These are phyloP conservation scores for Erythrophleum fordii DNA, from an alignment of 306 rosid species.

Conservation along the genomic window DNA sequence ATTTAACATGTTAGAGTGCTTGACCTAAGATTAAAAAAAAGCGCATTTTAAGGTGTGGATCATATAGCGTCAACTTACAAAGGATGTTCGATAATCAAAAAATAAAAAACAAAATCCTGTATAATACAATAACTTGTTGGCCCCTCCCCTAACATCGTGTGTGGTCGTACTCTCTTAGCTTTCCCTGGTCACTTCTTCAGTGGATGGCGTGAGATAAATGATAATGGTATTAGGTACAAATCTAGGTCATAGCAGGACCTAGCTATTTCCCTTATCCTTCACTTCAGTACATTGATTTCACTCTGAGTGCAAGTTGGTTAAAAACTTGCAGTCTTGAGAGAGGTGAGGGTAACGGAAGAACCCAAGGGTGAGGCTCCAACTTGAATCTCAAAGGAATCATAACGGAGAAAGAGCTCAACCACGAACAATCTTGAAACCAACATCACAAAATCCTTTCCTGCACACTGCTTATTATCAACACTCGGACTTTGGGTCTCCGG, in stretches of 20 bases:
- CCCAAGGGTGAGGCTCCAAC: constrained; percentile 70
- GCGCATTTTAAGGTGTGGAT: too few species aligned
- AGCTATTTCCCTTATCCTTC: neutral
- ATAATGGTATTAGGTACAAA: neutral
- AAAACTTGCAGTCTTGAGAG: constrained; percentile 80
- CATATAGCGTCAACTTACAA: neutral
- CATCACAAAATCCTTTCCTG: constrained; percentile 74
- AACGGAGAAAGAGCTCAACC: constrained; percentile 74
- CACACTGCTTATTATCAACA: constrained; percentile 76
- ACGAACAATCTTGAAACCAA: constrained; percentile 66
- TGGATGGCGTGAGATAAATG: neutral
- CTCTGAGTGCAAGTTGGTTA: constrained; percentile 6
- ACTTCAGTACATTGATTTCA: neutral
- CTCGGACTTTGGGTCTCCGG: constrained; percentile 63
- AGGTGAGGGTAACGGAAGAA: constrained; percentile 65
- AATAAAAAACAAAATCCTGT: neutral
- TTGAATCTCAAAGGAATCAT: constrained; percentile 85
- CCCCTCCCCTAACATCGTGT: neutral
- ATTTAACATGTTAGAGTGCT: neutral
- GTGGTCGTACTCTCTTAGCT: too few species aligned
- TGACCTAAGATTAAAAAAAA: neutral
- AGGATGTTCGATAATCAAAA: neutral
- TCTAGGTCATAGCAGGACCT: neutral
- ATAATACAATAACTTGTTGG: neutral
- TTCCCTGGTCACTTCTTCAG: too few species aligned